Evolutionary conservation across 495 filamentous ascomycete genomes (phyloP).

Genomic region (Rusavskia elegans): DNA sequence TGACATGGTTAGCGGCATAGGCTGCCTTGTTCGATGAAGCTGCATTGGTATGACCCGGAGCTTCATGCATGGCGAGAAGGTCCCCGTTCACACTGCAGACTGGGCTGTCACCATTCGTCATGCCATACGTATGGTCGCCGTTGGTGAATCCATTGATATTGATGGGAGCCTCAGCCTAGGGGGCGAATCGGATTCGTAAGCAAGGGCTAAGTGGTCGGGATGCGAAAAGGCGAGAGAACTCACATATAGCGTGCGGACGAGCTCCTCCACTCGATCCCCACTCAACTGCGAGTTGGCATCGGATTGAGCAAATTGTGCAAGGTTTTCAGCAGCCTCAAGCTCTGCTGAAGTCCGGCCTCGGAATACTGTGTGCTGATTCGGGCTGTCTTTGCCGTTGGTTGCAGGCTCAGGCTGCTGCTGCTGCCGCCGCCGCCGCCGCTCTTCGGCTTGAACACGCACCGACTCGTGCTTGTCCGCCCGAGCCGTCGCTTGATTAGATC

Average conservation of each 20-base stretch:
- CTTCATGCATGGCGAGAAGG: background rate
- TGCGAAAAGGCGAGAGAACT: background rate
- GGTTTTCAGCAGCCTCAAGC: constrained; percentile 9
- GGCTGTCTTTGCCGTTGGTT: background rate
- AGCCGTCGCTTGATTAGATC: background rate
- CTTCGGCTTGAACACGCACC: background rate
- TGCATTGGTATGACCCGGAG: background rate
- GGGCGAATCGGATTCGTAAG: no score
- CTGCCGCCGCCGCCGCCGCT: background rate
- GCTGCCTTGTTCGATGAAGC: background rate
- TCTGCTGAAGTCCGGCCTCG: constrained; percentile 5
- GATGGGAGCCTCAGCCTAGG: no score
- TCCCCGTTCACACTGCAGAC: background rate
- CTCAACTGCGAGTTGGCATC: background rate
- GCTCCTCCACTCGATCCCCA: constrained; percentile 5
- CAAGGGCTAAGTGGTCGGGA: background rate
- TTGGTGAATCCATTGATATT: no score
- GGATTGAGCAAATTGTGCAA: constrained; percentile 9
- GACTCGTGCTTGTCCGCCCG: background rate
- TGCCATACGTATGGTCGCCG: background rate
- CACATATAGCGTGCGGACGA: constrained; percentile 11
- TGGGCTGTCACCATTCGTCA: background rate
- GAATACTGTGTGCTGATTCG: background rate
- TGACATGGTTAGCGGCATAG: background rate
- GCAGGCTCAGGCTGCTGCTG: background rate